These are phyloP conservation scores for Cymodocea nodosa DNA, from an alignment of 116 monocot genomes.

Conservation along the genomic window DNA sequence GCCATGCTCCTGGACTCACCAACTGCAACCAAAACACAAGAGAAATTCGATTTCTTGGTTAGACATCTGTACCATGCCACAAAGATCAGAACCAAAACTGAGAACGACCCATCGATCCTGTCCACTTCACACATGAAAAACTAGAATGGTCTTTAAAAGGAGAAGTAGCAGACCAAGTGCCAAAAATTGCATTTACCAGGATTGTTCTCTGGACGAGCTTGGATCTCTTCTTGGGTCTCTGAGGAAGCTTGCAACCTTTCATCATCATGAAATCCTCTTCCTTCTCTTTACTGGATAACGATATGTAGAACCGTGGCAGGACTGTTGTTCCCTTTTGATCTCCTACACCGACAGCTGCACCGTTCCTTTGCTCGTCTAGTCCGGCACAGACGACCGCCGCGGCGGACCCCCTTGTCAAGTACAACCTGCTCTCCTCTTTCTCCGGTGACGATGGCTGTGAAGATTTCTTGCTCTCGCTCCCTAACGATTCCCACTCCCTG, in stretches of 20 bases:
- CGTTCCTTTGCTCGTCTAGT: slow-evolving; percentile 25
- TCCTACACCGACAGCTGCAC: slow-evolving; percentile 5
- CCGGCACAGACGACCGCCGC: slow-evolving; percentile 7
- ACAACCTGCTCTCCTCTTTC: slow-evolving; percentile 68
- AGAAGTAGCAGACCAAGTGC: not conserved
- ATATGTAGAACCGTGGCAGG: slow-evolving; percentile 70
- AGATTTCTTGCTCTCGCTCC: slow-evolving; percentile 32
- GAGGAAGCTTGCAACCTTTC: slow-evolving; percentile 92
- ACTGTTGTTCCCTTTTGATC: slow-evolving; percentile 7
- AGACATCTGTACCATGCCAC: too few species aligned
- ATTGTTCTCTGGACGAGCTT: slow-evolving; percentile 74
- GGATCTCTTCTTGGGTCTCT: slow-evolving; percentile 83
- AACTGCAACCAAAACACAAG: slow-evolving; percentile 27
- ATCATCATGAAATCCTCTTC: slow-evolving; percentile 92
- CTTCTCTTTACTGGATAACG: slow-evolving; percentile 85
- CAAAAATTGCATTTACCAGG: slow-evolving; percentile 29
- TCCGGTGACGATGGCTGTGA: slow-evolving; percentile 42
- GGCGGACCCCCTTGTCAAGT: slow-evolving; percentile 59
- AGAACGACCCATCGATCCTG: not conserved
- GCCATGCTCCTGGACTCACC: slow-evolving; percentile 85
- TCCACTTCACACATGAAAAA: too few species aligned
- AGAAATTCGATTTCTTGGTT: too few species aligned
- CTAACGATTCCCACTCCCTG: slow-evolving; percentile 5
- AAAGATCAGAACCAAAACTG: not conserved
- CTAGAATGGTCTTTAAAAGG: not conserved